These are phyloP conservation scores for Stylonectria norvegica DNA, from an alignment of 2,329 filamentous ascomycete genomes.

Conservation along the genomic window DNA sequence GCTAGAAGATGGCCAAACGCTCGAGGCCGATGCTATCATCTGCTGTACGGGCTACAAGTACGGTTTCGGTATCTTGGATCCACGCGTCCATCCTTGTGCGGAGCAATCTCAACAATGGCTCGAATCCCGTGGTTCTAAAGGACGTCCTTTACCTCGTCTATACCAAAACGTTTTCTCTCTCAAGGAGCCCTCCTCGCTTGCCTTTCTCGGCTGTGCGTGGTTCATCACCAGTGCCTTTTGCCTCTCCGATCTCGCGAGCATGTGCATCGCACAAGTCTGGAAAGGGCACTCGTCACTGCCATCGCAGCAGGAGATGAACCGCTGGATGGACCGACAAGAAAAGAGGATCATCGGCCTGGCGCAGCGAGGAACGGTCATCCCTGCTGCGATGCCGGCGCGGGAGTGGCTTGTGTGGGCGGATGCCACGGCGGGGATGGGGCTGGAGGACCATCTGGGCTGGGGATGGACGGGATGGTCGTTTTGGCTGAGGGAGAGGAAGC, in stretches of 20 bases:
- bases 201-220: conserved; percentile 30
- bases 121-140: conserved; percentile 19
- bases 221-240: conserved; percentile 24
- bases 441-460: conserved; percentile 38
- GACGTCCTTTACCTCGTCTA: conserved; percentile 32
- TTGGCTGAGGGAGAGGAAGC: conserved; percentile 36
- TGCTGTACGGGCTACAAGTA: conserved; percentile 38
- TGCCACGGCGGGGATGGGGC: conserved; percentile 38
- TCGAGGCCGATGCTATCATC: conserved; percentile 34
- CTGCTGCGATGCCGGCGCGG: conserved; percentile 18
- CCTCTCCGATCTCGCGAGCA: conserved; percentile 27
- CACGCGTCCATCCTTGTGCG: conserved; percentile 12
- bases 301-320: conserved; percentile 31
- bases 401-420: conserved; percentile 26
- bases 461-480: conserved; percentile 38
- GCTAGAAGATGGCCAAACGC: conserved; percentile 28
- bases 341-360: conserved; percentile 17
- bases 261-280: conserved; percentile 32
- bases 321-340: conserved; percentile 20
- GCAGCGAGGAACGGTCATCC: conserved; percentile 21
- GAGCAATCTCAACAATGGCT: conserved; percentile 15
- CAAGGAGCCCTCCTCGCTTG: conserved; percentile 39
- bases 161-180: conserved; percentile 45
- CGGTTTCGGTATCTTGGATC: conserved; percentile 28
- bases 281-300: conserved; percentile 30